Base-by-base conservation (phyloP, 306 rosid genomes). In the Benincasa hispida region DNA sequence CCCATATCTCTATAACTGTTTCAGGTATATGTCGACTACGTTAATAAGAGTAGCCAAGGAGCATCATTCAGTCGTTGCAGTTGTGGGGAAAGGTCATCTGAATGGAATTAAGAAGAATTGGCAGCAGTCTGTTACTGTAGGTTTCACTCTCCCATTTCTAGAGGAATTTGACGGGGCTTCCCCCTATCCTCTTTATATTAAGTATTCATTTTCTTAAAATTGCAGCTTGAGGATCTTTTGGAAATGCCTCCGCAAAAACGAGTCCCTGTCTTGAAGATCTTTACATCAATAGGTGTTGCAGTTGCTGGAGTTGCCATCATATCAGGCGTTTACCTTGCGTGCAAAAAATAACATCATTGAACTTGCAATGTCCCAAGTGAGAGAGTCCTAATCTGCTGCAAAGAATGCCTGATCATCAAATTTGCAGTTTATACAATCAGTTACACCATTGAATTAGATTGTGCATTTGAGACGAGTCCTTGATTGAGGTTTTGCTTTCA, bases 11-110 rank as follows among this genome's bases (percentile, higher is more conserved):
- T 45, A 22, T 21, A 69, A 12, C 1, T 45, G 56, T 42, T 82
- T 60, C 81, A 94, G 99, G 89, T 94, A 85, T 82, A 94, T 94
- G 97, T 90, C 99, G 30, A 76, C 91, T 25, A 73, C 89, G 28
- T 84, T 94, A 77, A 85, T 90, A 22, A 82, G 78, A 85, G 81
- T 90, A 75, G 99, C 97, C 10, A 82, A 85, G 25, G 88, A 88
- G 84, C 82, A 83, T 68, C 79, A 77, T 32, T 88, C 90, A 32
- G 95, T 91, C 53, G 99, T 92, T 50, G 99, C 96, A 12, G 97
- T 90, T 79, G 98, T 94, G 73, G 98, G 99, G 50, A 92, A 90
- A 84, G 99, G 96, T 25, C 99, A 94, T 85, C 85, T 94, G 30
- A 90, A 78, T 86, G 99, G 99, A 88, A 92, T 94, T 72, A 87